Evolutionary conservation across 495 filamentous ascomycete genomes (phyloP).

Genomic region (Podospora pseudoanserina): DNA sequence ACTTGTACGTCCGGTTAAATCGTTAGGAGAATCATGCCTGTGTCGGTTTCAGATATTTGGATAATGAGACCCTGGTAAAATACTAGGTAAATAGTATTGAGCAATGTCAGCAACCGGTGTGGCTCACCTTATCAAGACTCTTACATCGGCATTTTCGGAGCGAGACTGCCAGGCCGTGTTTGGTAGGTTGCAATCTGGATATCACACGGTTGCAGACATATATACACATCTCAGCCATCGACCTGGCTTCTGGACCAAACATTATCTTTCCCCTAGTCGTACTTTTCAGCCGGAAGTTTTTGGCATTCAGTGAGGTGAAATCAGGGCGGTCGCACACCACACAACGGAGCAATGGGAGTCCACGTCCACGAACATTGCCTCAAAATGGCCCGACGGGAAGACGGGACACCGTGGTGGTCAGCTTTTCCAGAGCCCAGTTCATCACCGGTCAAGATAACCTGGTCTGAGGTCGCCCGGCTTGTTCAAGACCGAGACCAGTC

Average conservation of each 20-base stretch:
- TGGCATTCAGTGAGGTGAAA: too few relatives aligned
- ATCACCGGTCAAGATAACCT: slow-evolving; percentile 12
- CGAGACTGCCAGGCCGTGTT: neutral
- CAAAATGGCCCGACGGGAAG: slow-evolving; percentile 27
- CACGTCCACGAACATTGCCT: slow-evolving; percentile 29
- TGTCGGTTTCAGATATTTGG: neutral
- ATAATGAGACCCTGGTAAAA: neutral
- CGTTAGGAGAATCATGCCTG: neutral
- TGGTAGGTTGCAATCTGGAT: too few relatives aligned
- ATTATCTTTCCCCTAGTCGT: too few relatives aligned
- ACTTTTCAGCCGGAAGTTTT: too few relatives aligned
- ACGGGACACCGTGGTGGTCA: slow-evolving; percentile 44
- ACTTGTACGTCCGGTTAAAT: neutral
- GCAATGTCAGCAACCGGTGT: neutral
- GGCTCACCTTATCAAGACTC: neutral
- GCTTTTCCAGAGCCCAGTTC: slow-evolving; percentile 32
- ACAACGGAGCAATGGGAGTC: neutral
- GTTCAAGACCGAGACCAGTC: slow-evolving; percentile 16
- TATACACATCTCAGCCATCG: too few relatives aligned
- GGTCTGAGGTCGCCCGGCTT: slow-evolving; percentile 15
- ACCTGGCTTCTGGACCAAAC: too few relatives aligned
- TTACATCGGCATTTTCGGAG: neutral
- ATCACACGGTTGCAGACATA: too few relatives aligned
- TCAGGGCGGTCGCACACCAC: neutral
- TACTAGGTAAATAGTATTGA: neutral